Percentiles rank a stretch among this genome's conserved stretches.
These are phyloP conservation scores for Agrostemma githago DNA, from an alignment of 148 eudicot species.

Conservation along the genomic window DNA sequence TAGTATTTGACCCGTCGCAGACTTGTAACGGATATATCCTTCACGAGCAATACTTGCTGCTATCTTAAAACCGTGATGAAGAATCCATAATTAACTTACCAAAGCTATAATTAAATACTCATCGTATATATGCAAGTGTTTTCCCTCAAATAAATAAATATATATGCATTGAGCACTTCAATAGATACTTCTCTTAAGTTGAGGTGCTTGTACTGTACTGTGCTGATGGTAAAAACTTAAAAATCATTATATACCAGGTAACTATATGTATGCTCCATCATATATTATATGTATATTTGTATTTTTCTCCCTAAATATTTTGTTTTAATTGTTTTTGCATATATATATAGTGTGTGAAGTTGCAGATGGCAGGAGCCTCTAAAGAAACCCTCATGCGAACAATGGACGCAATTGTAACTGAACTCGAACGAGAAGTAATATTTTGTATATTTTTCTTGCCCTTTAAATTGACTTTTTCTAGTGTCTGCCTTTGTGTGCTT, in stretches of 20 bases:
- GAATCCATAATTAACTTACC: not conserved
- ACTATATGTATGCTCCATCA: not conserved
- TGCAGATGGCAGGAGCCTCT: not conserved
- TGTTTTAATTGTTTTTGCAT: not conserved
- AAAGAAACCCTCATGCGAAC: conserved; percentile 6
- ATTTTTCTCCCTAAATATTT: not conserved
- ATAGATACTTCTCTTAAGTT: too few species aligned
- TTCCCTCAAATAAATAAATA: too few species aligned
- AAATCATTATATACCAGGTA: not conserved
- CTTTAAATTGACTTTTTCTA: not conserved
- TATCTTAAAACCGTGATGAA: too few species aligned
- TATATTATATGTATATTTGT: not conserved
- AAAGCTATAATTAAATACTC: not conserved
- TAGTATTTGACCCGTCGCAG: too few species aligned
- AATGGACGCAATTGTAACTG: conserved; percentile 7
- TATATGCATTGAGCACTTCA: too few species aligned
- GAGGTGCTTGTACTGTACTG: not conserved
- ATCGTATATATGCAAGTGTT: too few species aligned
- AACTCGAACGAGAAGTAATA: conserved; percentile 11
- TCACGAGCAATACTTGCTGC: too few species aligned
- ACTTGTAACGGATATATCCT: too few species aligned
- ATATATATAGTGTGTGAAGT: not conserved
- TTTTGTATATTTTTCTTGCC: not conserved
- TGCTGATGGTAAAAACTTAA: not conserved
- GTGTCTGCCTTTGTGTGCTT: too few species aligned